These are phyloP conservation scores for Malus hybrid DNA, from an alignment of 331 rosid species.

Conservation along the genomic window DNA sequence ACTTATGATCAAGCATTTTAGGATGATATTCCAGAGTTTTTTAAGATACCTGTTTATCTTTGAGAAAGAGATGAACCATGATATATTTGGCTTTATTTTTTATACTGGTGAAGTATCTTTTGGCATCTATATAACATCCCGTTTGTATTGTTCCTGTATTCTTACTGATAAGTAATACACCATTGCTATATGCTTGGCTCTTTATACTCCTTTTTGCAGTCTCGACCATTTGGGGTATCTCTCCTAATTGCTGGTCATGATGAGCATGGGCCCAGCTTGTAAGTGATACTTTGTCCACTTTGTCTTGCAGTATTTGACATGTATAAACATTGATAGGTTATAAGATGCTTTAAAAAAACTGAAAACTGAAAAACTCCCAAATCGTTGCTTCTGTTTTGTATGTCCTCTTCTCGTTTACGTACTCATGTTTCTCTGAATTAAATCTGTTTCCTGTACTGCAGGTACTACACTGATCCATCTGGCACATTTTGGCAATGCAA, in stretches of 20 bases:
- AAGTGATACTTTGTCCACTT: conserved; percentile 21
- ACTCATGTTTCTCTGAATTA: background rate
- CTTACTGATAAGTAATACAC: background rate
- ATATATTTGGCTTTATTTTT: background rate
- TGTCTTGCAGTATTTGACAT: background rate
- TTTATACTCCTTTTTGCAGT: conserved; percentile 33
- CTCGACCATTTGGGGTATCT: conserved; percentile 95
- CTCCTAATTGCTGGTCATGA: conserved; percentile 97
- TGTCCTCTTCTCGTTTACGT: background rate
- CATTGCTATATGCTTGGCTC: background rate
- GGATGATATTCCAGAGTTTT: background rate
- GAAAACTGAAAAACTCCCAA: background rate
- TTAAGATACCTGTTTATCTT: background rate
- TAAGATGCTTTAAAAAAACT: background rate
- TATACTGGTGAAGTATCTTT: background rate
- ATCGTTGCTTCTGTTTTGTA: background rate
- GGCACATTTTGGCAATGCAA: conserved; percentile 99
- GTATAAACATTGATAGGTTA: background rate
- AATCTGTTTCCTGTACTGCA: conserved; percentile 12
- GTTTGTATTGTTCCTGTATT: background rate
- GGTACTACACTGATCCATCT: conserved; percentile 89
- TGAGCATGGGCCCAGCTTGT: conserved; percentile 91
- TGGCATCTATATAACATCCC: background rate
- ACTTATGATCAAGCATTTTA: background rate
- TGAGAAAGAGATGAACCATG: background rate